Evolutionary conservation across 306 rosid genomes (phyloP), one percentile per base, ranked within the genome.

Genomic region (Castanea sativa): DNA sequence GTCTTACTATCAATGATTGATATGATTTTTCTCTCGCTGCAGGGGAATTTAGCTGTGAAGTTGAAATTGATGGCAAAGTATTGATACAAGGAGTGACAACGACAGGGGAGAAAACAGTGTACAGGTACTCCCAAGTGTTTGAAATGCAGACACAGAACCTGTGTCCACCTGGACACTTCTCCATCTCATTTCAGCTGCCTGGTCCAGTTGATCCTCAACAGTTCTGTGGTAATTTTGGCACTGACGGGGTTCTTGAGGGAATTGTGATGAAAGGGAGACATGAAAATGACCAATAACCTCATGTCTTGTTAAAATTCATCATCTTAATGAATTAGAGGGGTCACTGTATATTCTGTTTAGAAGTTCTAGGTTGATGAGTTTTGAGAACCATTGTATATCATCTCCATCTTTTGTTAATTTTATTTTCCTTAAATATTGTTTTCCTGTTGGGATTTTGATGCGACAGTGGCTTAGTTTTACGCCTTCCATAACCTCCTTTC

Each of bases 171-270:
- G 97, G 97, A 14, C 81, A 89, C 77, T 91, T 92, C 84, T 86
- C 97, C 11, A 60, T 89, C 81, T 27, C 93, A 6, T 88, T 94
- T 87, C 89, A 83, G 91, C 88, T 92, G 65, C 94, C 97, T 5
- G 96, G 98, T 59, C 93, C 94, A 1, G 97, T 94, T 78, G 89
- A 91, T 86, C 87, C 83, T 27, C 86, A 80, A 49, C 87, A 89
- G 65, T 88, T 92, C 78, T 79, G 86, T 14, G 94, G 92, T 59
- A 85, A 87, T 76, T 92, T 94, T 58, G 93, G 89, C 71, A 89
- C 85, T 71, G 91, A 92, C 73, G 97, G 97, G 72, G 81, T 94
- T 78, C 88, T 94, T 77, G 94, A 92, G 79, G 98, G 94, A 78
- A 71, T 85, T 76, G 93, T 92, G 73, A 79, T 80, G 88, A 94